Conservation (phyloP, 352 stramenopile species). For the Pythium rhizo-oryzae region DNA sequence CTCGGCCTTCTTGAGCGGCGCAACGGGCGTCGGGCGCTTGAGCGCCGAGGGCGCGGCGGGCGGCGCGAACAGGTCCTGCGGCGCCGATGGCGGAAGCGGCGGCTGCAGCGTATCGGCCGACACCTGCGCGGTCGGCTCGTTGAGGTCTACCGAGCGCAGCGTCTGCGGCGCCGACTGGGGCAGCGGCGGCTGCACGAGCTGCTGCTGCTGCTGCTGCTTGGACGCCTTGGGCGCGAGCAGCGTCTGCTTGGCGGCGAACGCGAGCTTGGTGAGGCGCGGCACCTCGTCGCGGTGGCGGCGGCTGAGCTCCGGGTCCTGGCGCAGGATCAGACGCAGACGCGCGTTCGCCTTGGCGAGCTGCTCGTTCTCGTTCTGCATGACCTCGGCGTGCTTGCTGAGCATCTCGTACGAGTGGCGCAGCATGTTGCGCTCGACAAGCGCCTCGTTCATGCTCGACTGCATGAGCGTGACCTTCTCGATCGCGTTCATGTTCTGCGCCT, state of each 20-base stretch:
- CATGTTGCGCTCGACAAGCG: slow-evolving; percentile 69
- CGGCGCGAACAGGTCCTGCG: slow-evolving; percentile 32
- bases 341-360: slow-evolving; percentile 85
- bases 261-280: slow-evolving; percentile 79
- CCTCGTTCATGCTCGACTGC: slow-evolving; percentile 74
- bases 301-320: slow-evolving; percentile 83
- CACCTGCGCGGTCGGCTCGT: slow-evolving; percentile 28
- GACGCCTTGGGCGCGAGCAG: slow-evolving; percentile 38
- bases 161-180: slow-evolving; percentile 19
- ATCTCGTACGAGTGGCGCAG: slow-evolving; percentile 76
- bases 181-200: slow-evolving; percentile 12
- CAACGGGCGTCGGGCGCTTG: slow-evolving; percentile 61
- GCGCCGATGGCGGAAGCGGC: slow-evolving; percentile 26
- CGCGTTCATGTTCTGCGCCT: slow-evolving; percentile 74
- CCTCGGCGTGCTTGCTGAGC: slow-evolving; percentile 72
- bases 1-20: slow-evolving; percentile 58
- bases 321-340: slow-evolving; percentile 78
- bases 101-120: slow-evolving; percentile 45
- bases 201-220: slow-evolving; percentile 39
- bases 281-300: slow-evolving; percentile 87
- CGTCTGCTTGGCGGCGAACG: slow-evolving; percentile 69
- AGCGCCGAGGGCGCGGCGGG: slow-evolving; percentile 43
- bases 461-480: slow-evolving; percentile 86
- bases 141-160: slow-evolving; percentile 26
- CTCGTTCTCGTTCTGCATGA: slow-evolving; percentile 83